Evolutionary conservation across 208 protist species (phyloP), one percentile per base, ranked within the genome.

Genomic region (Acanthamoeba polyphaga): DNA sequence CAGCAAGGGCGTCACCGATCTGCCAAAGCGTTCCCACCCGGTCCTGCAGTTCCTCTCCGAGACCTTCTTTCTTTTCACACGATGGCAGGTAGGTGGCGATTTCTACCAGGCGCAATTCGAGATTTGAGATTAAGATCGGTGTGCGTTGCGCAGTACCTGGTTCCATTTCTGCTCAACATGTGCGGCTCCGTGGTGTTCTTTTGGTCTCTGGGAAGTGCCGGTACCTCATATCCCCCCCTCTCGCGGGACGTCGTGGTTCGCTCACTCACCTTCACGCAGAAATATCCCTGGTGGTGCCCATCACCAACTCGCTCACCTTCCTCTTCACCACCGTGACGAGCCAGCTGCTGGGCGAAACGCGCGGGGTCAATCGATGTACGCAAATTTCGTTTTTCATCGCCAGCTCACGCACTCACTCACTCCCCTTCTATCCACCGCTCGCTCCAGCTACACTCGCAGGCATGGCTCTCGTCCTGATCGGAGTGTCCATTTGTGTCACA

Each of bases 281-380:
- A 24, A 78, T 94, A 43, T 84, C 68, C 27, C 7, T 94, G 38
- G 90, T 84, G 46, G 70, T 84, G 27, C 90, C 90, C 5, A 84
- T 94, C 72, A 84, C 90, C 22, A 94, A 94, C 68, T 84, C 90
- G 4, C 72, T 94, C 51, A 94, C 90, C 15, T 94, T 94, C 68
- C 49, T 94, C 29, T 94, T 84, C 90, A 94, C 90, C 51, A 78
- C 70, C 22, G 51, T 49, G 4, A 94, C 90, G 38, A 84, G 90
- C 90, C 70, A 84, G 32, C 90, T 94, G n/a, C 32, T 94, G 6
- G 90, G 90, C 8, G 90, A 94, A 64, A 94, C 68, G 0, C 90
- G 51, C 5, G 46, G 51, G 9, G 17, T 94, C 0, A 60, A 70
- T 38, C 51, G 29, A 51, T 43, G 62, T n/a, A n/a, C n/a, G n/a